phyloP scores from a whole-genome alignment of 805 yeast species.

The Lachancea nothofagi region DNA sequence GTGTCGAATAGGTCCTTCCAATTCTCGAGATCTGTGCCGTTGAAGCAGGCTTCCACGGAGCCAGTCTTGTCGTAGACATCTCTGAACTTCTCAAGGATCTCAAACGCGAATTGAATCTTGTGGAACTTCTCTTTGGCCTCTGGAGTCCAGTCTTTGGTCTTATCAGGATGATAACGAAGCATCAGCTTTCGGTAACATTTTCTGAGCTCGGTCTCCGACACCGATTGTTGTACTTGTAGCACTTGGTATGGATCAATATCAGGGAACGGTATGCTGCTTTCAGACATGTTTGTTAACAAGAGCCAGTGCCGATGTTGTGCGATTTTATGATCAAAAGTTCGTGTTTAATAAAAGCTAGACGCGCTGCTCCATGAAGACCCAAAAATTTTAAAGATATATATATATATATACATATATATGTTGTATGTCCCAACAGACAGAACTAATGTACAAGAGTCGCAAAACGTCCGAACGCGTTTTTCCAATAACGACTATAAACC shows the following conservation, averaged over 20 bases:
- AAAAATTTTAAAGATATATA: neutral
- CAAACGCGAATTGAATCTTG: conserved; percentile 67
- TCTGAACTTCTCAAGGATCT: conserved; percentile 51
- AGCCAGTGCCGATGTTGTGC: neutral
- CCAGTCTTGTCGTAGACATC: conserved; percentile 68
- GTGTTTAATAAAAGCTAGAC: too few species aligned
- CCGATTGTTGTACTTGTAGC: conserved; percentile 46
- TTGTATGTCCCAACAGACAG: conserved; percentile 1
- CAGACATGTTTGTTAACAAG: neutral
- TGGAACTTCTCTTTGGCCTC: conserved; percentile 48
- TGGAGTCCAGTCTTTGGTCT: conserved; percentile 35
- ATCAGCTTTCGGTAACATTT: conserved; percentile 51
- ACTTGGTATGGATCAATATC: conserved; percentile 60
- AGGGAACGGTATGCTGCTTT: conserved; percentile 37
- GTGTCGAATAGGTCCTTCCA: conserved; percentile 55
- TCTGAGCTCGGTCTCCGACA: conserved; percentile 44
- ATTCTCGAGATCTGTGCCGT: conserved; percentile 38
- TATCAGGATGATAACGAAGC: conserved; percentile 60
- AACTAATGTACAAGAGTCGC: conserved; percentile 4
- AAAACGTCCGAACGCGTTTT: neutral
- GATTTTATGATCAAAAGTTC: neutral
- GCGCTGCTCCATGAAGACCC: too few species aligned
- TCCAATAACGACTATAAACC: conserved; percentile 1
- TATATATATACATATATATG: neutral
- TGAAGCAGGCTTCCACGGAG: conserved; percentile 37